phyloP scores from a whole-genome alignment of 768 basidiomycete species.

The Tephrocybe sp. region DNA sequence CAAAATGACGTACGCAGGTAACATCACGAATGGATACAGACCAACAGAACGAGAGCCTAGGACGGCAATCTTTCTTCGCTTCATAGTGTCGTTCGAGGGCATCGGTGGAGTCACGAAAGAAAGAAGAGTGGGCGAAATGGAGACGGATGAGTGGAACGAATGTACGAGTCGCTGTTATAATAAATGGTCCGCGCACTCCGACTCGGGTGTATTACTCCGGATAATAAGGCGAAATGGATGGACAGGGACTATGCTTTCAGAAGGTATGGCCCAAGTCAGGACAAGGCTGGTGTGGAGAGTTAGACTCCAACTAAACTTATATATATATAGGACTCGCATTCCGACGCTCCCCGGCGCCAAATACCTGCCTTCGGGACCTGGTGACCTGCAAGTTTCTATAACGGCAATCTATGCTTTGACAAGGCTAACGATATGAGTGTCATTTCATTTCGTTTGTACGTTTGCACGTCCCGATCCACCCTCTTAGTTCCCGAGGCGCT shows the following conservation, averaged over 20 bases:
- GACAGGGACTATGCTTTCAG: background rate
- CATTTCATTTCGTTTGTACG: slow-evolving; percentile 14
- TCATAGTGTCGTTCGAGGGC: slow-evolving; percentile 33
- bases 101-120: slow-evolving; percentile 21
- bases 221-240: background rate
- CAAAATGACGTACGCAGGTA: slow-evolving; percentile 12
- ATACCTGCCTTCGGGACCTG: slow-evolving; percentile 10
- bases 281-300: slow-evolving; percentile 13
- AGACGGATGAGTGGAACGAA: slow-evolving; percentile 5
- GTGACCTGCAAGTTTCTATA: slow-evolving; percentile 11
- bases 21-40: slow-evolving; percentile 33
- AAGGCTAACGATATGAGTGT: slow-evolving; percentile 12
- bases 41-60: slow-evolving; percentile 86
- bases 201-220: slow-evolving; percentile 13
- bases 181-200: slow-evolving; percentile 5
- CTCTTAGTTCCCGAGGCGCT: slow-evolving; percentile 3
- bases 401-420: slow-evolving; percentile 7
- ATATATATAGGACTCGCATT: slow-evolving; percentile 5
- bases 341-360: slow-evolving; percentile 4
- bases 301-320: background rate
- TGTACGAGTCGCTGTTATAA: background rate
- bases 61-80: slow-evolving; percentile 80
- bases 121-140: slow-evolving; percentile 29
- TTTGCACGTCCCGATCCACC: slow-evolving; percentile 14
- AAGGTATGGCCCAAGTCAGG: background rate